Evolutionary conservation across 2,329 filamentous ascomycete genomes (phyloP).

Genomic region (Pseudogymnoascus sp.): DNA sequence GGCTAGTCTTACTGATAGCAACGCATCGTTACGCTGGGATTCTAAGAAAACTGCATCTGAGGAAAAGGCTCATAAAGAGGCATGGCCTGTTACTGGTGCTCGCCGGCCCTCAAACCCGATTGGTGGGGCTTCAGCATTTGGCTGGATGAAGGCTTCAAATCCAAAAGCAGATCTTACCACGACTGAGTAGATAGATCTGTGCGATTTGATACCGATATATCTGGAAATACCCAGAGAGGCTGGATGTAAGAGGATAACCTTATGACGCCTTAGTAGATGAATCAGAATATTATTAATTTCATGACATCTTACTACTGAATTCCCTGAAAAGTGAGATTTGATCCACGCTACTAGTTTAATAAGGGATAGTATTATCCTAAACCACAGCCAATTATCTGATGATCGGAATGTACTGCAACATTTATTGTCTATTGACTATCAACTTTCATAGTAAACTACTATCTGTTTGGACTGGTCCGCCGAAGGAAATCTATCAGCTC

Average conservation of each 20-base stretch:
- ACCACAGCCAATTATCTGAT: neutral
- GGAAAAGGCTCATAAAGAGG: constrained; percentile 20
- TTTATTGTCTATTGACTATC: neutral
- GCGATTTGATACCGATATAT: neutral
- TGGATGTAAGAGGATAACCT: neutral
- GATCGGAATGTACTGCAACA: neutral
- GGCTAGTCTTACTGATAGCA: constrained; percentile 27
- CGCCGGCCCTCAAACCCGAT: constrained; percentile 68
- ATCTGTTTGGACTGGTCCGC: neutral
- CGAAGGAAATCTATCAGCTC: neutral
- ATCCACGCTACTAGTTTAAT: neutral
- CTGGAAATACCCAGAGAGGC: neutral
- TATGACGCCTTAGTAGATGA: neutral
- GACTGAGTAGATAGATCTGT: constrained; percentile 10
- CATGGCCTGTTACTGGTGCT: constrained; percentile 22
- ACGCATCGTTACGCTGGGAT: constrained; percentile 38
- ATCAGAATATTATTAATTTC: neutral
- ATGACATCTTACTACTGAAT: neutral
- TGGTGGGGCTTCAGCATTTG: constrained; percentile 86
- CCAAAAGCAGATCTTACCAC: constrained; percentile 29
- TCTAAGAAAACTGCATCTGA: constrained; percentile 38
- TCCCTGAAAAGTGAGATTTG: neutral
- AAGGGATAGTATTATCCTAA: neutral
- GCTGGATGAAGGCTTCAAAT: constrained; percentile 67
- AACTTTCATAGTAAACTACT: neutral